These are phyloP conservation scores for Populus hybrid DNA, from an alignment of 441 rosid genomes.

Conservation along the genomic window DNA sequence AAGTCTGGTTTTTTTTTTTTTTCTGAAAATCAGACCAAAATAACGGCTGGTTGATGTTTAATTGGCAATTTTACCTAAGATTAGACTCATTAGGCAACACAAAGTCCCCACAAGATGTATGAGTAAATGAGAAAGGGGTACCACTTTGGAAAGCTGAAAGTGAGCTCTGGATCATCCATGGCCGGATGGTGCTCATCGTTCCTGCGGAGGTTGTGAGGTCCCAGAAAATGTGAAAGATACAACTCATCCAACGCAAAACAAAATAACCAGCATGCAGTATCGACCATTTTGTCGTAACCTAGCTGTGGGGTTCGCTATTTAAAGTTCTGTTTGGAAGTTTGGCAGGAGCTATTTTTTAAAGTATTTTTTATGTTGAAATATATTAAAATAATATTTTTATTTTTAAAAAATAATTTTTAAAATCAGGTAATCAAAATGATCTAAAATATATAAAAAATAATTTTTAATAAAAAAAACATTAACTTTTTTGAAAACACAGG, in stretches of 20 bases:
- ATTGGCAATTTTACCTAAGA: not conserved
- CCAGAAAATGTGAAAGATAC: conserved; percentile 22
- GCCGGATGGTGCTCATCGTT: not conserved
- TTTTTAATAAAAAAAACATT: no score
- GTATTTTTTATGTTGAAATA: no score
- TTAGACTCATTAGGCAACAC: conserved; percentile 13
- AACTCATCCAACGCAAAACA: conserved; percentile 1
- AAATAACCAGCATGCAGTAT: not conserved
- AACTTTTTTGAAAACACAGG: no score
- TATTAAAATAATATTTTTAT: no score
- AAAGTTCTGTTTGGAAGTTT: fast-evolving
- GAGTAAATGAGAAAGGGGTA: conserved; percentile 16
- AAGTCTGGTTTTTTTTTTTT: not conserved
- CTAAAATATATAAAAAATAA: no score
- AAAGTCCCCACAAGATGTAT: conserved; percentile 19
- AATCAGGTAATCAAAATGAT: fast-evolving
- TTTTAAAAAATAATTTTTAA: no score
- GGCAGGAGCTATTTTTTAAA: no score
- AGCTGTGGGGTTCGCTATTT: not conserved
- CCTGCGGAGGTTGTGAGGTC: conserved; percentile 3
- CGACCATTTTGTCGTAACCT: not conserved
- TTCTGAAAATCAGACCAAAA: not conserved
- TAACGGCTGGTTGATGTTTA: not conserved
- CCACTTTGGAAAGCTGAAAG: conserved; percentile 33
- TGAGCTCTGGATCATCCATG: conserved; percentile 18